Percentiles rank a stretch among this genome's conserved stretches.
Conservation (phyloP, 2,329 filamentous ascomycete genomes). For the Escovopsis sp. region DNA sequence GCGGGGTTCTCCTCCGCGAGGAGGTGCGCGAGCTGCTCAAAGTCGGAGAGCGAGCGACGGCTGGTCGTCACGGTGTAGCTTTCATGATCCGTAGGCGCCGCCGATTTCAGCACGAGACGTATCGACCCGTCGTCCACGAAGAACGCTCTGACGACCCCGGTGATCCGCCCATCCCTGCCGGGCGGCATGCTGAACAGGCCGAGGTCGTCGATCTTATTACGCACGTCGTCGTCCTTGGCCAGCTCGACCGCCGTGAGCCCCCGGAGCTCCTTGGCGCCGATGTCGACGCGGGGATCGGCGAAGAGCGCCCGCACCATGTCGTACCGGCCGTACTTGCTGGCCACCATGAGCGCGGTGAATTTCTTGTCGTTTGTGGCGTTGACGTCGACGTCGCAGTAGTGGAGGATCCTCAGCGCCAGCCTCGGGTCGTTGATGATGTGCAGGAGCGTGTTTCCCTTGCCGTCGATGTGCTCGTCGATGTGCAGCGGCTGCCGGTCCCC, state of each 20-base stretch:
- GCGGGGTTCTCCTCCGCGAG: conserved; percentile 82
- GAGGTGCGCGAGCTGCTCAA: conserved; percentile 76
- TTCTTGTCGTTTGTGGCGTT: conserved; percentile 91
- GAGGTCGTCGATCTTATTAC: conserved; percentile 91
- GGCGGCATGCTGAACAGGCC: conserved; percentile 64
- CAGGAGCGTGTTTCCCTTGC: conserved; percentile 85
- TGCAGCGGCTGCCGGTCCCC: conserved; percentile 68
- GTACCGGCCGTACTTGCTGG: conserved; percentile 91
- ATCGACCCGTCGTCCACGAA: conserved; percentile 96
- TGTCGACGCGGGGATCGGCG: conserved; percentile 73
- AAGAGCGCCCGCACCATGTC: conserved; percentile 87
- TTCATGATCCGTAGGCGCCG: conserved; percentile 64
- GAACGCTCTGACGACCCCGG: conserved; percentile 85
- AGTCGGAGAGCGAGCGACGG: conserved; percentile 73
- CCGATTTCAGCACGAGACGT: conserved; percentile 85
- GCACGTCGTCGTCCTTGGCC: conserved; percentile 93
- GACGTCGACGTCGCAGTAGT: conserved; percentile 82
- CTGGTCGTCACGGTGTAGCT: conserved; percentile 93
- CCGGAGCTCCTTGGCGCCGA: conserved; percentile 68
- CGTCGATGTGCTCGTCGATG: conserved; percentile 82
- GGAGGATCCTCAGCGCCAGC: conserved; percentile 60
- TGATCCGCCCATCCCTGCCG: conserved; percentile 65
- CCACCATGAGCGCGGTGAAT: conserved; percentile 94
- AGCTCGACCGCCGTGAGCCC: conserved; percentile 90
- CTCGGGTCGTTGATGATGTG: conserved; percentile 84